Evolutionary conservation across 306 rosid species (phyloP), one percentile per base, ranked within the genome.

Genomic region (Amphicarpaea edgeworthii): DNA sequence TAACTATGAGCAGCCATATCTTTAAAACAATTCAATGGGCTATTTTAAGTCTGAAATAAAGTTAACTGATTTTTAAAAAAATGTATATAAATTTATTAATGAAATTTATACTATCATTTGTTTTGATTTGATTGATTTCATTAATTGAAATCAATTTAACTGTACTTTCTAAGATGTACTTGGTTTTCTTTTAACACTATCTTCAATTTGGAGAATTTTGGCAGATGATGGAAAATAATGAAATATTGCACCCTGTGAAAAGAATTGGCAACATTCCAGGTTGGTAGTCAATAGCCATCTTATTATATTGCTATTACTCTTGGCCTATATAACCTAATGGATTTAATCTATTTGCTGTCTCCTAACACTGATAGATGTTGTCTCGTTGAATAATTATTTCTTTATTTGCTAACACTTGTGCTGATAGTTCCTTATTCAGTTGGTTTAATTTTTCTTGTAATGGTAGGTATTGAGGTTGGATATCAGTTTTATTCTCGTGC

Each of bases 401-500:
- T 10, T 46, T 45, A 6, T 15, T 23, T 43, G 34, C 21, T 3
- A 11, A 8, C 38, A 50, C 3, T 15, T 34, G 42, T 51, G 17
- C 21, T 24, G 12, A 8, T 16, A 5, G n/a, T 73, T 62, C 61
- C 68, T 60, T 53, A 41, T 69, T 37, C 45, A 47, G 64, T 57
- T 51, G 17, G 50, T 70, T 43, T 72, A 71, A 55, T 21, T 76
- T 79, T 81, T 34, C 79, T 73, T 41, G 53, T 61, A 26, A 70
- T 87, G 70, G 64, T 75, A 95, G 99, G 99, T 58, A 83, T 95
- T 87, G 86, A 72, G 58, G 97, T 89, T 73, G 99, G 99, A 23
- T 90, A 95, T 82, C 96, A 89, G 77, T 95, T 95, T 78, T 95
- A 86, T 90, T 90, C 98, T 60, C 96, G 99, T 61, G 96, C 96